These are phyloP conservation scores for Epichloe sibirici DNA, from an alignment of 2,329 filamentous ascomycete species.

Conservation along the genomic window DNA sequence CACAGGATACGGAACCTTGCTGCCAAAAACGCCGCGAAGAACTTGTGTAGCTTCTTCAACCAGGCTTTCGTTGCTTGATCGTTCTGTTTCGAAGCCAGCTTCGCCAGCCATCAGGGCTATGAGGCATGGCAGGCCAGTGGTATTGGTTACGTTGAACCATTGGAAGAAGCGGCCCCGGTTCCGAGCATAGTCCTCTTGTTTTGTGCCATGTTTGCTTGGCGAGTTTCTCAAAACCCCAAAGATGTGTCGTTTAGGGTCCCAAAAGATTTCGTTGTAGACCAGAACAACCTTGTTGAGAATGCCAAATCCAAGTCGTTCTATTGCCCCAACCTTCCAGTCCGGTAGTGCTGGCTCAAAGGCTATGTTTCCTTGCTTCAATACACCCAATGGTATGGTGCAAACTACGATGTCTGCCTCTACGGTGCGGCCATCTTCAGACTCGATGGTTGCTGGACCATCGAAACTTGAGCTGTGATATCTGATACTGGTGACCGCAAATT, in stretches of 20 bases:
- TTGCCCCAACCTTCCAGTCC: slow-evolving; percentile 68
- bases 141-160: slow-evolving; percentile 93
- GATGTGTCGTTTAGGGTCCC: slow-evolving; percentile 82
- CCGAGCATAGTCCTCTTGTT: slow-evolving; percentile 66
- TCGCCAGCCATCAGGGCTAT: slow-evolving; percentile 94
- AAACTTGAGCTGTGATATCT: slow-evolving; percentile 41
- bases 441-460: slow-evolving; percentile 43
- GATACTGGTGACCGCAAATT: slow-evolving; percentile 61
- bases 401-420: slow-evolving; percentile 86
- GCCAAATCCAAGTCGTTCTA: slow-evolving; percentile 79
- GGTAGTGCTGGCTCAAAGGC: slow-evolving; percentile 88
- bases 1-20: slow-evolving; percentile 59
- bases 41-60: slow-evolving; percentile 70
- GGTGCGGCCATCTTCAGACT: slow-evolving; percentile 64
- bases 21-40: slow-evolving; percentile 62
- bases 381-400: slow-evolving; percentile 78
- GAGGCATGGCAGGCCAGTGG: slow-evolving; percentile 74
- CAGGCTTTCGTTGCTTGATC: slow-evolving; percentile 60
- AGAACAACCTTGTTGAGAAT: slow-evolving; percentile 91
- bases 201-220: slow-evolving; percentile 53
- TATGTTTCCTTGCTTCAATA: slow-evolving; percentile 72
- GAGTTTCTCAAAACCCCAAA: slow-evolving; percentile 82
- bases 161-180: slow-evolving; percentile 89
- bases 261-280: slow-evolving; percentile 81
- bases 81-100: slow-evolving; percentile 79